These are phyloP conservation scores for Sarocladiaceae sp. DNA, from an alignment of 2,329 filamentous ascomycete genomes.

Conservation along the genomic window DNA sequence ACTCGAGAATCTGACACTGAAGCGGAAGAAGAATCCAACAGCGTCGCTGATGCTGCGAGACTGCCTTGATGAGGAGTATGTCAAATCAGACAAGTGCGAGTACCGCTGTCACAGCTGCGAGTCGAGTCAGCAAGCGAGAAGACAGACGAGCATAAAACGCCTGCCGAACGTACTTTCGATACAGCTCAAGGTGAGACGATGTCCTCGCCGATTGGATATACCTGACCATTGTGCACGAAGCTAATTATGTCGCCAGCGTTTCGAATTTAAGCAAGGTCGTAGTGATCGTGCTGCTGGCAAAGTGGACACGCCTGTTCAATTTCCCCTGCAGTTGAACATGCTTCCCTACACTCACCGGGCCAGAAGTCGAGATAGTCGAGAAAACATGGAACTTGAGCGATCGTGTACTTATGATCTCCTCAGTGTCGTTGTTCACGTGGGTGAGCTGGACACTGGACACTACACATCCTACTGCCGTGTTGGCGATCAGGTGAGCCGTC, in stretches of 20 bases:
- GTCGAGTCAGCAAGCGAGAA: conserved; percentile 71
- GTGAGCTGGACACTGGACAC: conserved; percentile 88
- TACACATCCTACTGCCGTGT: conserved; percentile 88
- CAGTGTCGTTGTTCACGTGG: conserved; percentile 88
- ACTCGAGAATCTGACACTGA: conserved; percentile 71
- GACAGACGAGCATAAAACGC: conserved; percentile 79
- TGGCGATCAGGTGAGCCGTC: conserved; percentile 55
- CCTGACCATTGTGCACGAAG: too few species aligned
- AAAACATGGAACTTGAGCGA: conserved; percentile 54
- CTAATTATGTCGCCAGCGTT: conserved; percentile 39
- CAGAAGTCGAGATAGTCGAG: conserved; percentile 43
- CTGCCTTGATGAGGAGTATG: conserved; percentile 83
- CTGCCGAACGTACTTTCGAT: conserved; percentile 87
- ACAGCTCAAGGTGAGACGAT: conserved; percentile 72
- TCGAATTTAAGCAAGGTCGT: conserved; percentile 66
- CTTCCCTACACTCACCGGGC: conserved; percentile 78
- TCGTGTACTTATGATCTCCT: conserved; percentile 81
- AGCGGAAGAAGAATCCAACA: conserved; percentile 41
- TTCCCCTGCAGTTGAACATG: conserved; percentile 85
- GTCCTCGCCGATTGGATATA: not conserved
- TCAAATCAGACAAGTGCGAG: conserved; percentile 80
- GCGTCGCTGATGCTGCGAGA: conserved; percentile 52
- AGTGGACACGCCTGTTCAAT: conserved; percentile 80
- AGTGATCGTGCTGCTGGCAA: conserved; percentile 73
- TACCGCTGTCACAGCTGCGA: conserved; percentile 83